Conservation (phyloP, 345 rosid species). For the Kernera saxatilis region DNA sequence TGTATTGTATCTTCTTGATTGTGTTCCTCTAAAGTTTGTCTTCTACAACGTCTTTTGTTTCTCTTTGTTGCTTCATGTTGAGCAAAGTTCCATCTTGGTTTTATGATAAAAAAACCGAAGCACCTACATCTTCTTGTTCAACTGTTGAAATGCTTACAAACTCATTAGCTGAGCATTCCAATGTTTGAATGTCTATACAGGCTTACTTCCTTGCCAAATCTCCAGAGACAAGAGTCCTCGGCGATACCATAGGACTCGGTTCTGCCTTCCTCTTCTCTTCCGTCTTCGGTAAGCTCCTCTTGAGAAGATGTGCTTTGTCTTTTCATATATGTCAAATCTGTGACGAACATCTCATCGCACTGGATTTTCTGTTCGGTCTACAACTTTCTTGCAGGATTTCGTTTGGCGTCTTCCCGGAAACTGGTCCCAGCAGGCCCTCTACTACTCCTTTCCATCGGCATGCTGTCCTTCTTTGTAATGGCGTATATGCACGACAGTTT, state of each 20-base stretch:
- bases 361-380: background rate
- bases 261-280: conserved; percentile 67
- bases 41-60: background rate
- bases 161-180: background rate
- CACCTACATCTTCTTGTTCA: background rate
- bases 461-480: conserved; percentile 50
- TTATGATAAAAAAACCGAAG: background rate
- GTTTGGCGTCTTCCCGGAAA: conserved; percentile 64
- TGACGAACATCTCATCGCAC: background rate
- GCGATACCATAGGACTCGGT: conserved; percentile 77
- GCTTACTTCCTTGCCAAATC: conserved; percentile 62
- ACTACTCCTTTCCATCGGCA: conserved; percentile 53
- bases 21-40: background rate
- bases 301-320: background rate
- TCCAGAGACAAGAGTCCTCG: conserved; percentile 61
- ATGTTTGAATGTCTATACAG: conserved; percentile 28
- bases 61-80: background rate
- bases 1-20: background rate
- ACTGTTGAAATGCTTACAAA: background rate
- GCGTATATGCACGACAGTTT: conserved; percentile 33
- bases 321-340: background rate
- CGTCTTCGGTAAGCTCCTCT: conserved; percentile 52
- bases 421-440: conserved; percentile 62
- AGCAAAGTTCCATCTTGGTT: background rate
- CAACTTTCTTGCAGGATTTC: conserved; percentile 48